Conservation (phyloP, 164 flowering plant species). For the Magnolia changhungtana region DNA sequence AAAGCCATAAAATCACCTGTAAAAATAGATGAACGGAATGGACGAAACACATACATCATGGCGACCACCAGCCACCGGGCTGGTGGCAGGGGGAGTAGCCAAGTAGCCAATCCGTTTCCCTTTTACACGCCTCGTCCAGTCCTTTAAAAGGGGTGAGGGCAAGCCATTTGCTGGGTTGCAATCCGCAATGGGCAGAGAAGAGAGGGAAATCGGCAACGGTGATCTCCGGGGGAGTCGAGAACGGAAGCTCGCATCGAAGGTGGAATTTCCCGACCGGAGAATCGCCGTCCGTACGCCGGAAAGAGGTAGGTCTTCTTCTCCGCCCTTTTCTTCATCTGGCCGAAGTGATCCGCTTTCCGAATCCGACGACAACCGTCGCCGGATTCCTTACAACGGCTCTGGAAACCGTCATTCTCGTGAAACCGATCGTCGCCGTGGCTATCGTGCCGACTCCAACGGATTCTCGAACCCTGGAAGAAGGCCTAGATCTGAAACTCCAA, state of each 20-base stretch:
- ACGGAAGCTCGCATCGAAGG: neutral
- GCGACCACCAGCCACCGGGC: no score
- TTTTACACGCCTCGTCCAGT: no score
- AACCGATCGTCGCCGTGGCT: slow-evolving; percentile 15
- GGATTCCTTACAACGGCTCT: neutral
- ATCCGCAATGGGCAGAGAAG: neutral
- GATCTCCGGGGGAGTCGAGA: neutral
- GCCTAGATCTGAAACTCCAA: slow-evolving; percentile 20
- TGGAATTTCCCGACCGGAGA: neutral
- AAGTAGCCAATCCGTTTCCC: no score
- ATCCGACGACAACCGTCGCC: neutral
- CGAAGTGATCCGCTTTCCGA: neutral
- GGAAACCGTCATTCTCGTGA: neutral
- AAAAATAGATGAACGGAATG: no score
- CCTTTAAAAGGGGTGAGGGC: no score
- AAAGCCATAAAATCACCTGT: no score
- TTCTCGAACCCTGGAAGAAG: slow-evolving; percentile 28
- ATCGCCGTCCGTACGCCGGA: slow-evolving; percentile 9
- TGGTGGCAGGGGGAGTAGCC: no score
- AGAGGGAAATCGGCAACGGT: neutral
- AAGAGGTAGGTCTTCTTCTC: slow-evolving; percentile 20
- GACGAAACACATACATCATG: no score
- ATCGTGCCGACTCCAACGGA: slow-evolving; percentile 20
- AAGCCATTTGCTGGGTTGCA: neutral
- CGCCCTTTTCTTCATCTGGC: neutral